Percentiles rank a stretch among this genome's conserved stretches.
phyloP scores from a whole-genome alignment of 1,139 yeast genomes.

The Suhomyces chickasaworum region DNA sequence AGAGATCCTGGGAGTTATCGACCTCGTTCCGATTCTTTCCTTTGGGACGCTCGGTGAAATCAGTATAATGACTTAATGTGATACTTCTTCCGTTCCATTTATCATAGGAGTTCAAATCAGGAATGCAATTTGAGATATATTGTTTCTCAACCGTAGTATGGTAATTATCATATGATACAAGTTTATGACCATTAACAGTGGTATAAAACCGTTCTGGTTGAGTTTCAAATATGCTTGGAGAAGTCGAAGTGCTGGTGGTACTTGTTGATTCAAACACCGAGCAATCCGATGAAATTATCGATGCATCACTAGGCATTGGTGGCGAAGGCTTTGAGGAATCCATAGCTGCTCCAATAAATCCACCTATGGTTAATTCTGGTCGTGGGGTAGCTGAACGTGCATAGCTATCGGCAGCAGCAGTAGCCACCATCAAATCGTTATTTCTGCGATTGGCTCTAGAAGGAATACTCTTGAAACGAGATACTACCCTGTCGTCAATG shows the following conservation, averaged over 20 bases:
- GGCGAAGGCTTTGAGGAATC: neutral
- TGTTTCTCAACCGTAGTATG: slow-evolving; percentile 37
- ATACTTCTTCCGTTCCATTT: slow-evolving; percentile 38
- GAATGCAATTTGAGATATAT: slow-evolving; percentile 43
- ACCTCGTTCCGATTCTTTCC: slow-evolving; percentile 9
- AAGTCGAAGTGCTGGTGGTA: neutral
- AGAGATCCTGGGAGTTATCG: slow-evolving; percentile 17
- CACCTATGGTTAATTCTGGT: neutral
- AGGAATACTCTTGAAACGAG: slow-evolving; percentile 39
- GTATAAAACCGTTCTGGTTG: slow-evolving; percentile 5
- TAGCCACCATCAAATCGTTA: slow-evolving; percentile 30
- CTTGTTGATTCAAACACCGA: slow-evolving; percentile 10
- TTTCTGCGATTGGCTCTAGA: slow-evolving; percentile 22
- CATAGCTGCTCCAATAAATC: neutral
- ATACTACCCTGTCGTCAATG: slow-evolving; percentile 33
- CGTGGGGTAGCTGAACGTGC: slow-evolving; percentile 7
- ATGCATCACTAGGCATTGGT: neutral
- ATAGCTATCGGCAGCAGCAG: slow-evolving; percentile 29
- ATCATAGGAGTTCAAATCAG: slow-evolving; percentile 43
- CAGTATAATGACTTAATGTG: slow-evolving; percentile 35
- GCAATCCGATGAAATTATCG: slow-evolving; percentile 4
- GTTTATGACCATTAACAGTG: slow-evolving; percentile 23
- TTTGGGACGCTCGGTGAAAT: slow-evolving; percentile 20
- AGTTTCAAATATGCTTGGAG: slow-evolving; percentile 3
- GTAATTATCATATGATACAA: slow-evolving; percentile 28